phyloP scores from a whole-genome alignment of 768 basidiomycete species.

The Pleurotus tuoliensis region DNA sequence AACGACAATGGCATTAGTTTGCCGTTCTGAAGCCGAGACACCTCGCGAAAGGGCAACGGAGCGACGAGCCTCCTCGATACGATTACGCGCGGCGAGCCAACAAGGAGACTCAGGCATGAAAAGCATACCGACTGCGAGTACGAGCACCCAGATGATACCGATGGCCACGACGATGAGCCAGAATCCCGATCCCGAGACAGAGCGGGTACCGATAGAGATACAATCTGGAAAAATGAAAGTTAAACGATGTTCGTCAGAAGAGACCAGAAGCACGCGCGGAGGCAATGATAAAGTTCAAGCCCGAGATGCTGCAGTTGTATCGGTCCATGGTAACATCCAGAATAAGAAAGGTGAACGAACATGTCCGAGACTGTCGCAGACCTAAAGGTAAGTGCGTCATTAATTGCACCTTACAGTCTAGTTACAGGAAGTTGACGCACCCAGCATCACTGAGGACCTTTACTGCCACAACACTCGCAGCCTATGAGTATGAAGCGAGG shows the following conservation, averaged over 20 bases:
- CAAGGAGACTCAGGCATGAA: slow-evolving; percentile 69
- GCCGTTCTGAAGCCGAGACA: slow-evolving; percentile 34
- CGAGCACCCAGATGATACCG: slow-evolving; percentile 57
- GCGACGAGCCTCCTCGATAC: slow-evolving; percentile 42
- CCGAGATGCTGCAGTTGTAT: slow-evolving; percentile 15
- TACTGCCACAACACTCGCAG: slow-evolving; percentile 32
- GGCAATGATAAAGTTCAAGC: slow-evolving; percentile 26
- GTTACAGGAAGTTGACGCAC: slow-evolving; percentile 9
- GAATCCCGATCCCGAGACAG: slow-evolving; percentile 39
- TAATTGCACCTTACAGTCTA: not conserved
- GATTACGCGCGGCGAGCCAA: slow-evolving; percentile 53
- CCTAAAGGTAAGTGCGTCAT: not conserved
- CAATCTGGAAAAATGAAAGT: slow-evolving; percentile 36
- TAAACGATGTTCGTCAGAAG: not conserved
- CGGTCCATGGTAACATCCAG: not conserved
- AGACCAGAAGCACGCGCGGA: slow-evolving; percentile 14
- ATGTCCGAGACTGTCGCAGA: slow-evolving; percentile 17
- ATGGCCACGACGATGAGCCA: slow-evolving; percentile 65
- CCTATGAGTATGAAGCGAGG: too few species aligned
- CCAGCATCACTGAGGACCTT: slow-evolving; percentile 36
- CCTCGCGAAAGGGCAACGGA: slow-evolving; percentile 49
- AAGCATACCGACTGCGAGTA: slow-evolving; percentile 60
- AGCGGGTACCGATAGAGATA: slow-evolving; percentile 65
- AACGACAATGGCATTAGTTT: slow-evolving; percentile 36
- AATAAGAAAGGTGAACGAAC: slow-evolving; percentile 13